A percentile compares a stretch with the other conserved stretches of the same genome.
These are phyloP conservation scores for Fusarium begoniae DNA, from an alignment of 2,329 filamentous ascomycete genomes.

Conservation along the genomic window DNA sequence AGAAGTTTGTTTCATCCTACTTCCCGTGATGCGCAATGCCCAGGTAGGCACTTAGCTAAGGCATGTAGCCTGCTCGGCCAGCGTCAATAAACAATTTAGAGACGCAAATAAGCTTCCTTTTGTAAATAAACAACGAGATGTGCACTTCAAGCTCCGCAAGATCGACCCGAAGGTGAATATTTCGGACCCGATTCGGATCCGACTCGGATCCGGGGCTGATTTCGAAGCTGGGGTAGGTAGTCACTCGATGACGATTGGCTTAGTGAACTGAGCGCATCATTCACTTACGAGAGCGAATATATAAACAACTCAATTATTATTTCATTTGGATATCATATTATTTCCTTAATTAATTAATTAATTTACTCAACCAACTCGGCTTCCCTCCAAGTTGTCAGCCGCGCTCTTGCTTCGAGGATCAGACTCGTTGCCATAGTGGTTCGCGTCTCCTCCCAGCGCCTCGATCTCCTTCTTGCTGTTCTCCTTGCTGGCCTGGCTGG, in stretches of 20 bases:
- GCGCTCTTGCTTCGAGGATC: constrained; percentile 54
- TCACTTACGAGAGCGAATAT: neutral
- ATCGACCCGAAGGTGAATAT: neutral
- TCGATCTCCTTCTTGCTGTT: constrained; percentile 53
- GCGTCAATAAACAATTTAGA: neutral
- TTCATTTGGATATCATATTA: neutral
- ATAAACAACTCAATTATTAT: neutral
- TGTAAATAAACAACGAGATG: neutral
- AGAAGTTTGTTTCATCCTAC: neutral
- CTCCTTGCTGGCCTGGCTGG: constrained; percentile 56
- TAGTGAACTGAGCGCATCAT: neutral
- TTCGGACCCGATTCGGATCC: constrained; percentile 38
- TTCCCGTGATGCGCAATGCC: neutral
- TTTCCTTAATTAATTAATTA: neutral
- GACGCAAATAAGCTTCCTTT: neutral
- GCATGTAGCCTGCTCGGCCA: neutral
- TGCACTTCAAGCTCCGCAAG: neutral
- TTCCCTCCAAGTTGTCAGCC: constrained; percentile 52
- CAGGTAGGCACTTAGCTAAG: neutral
- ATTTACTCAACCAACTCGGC: constrained; percentile 37
- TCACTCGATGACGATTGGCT: neutral
- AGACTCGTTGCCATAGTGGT: constrained; percentile 53
- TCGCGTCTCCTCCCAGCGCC: constrained; percentile 53
- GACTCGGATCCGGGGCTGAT: constrained; percentile 24
- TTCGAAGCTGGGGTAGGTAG: neutral